Percentiles rank a stretch among this genome's conserved stretches.
Evolutionary conservation across 2,329 filamentous ascomycete species (phyloP).

Genomic region (Bretziella fagacearum): DNA sequence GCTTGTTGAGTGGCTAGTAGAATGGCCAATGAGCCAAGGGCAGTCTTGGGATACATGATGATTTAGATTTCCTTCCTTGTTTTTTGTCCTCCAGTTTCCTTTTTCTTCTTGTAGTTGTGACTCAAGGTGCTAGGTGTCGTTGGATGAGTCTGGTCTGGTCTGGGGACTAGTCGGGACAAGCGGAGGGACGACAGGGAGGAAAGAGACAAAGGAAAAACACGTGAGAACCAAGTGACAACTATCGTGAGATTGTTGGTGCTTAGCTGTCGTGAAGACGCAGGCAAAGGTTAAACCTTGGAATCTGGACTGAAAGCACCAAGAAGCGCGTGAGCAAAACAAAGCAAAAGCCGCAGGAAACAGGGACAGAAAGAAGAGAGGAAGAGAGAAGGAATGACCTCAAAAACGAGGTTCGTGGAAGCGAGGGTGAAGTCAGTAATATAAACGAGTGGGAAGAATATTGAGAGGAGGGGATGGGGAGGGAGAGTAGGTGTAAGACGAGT

Average conservation of each 20-base stretch:
- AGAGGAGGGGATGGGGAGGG: background rate
- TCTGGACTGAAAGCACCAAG: background rate
- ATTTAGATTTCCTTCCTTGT: background rate
- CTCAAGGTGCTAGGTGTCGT: too few species aligned
- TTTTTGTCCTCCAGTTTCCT: too few species aligned
- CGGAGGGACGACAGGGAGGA: background rate
- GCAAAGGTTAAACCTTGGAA: background rate
- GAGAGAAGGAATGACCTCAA: constrained; percentile 11
- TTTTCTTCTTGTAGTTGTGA: background rate
- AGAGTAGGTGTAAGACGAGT: background rate
- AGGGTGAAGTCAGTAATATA: constrained; percentile 1
- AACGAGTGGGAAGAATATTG: background rate
- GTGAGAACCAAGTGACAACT: too few species aligned
- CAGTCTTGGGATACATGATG: constrained; percentile 18
- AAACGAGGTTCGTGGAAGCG: constrained; percentile 12
- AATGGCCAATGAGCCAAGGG: constrained; percentile 19
- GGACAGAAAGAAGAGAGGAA: constrained; percentile 16
- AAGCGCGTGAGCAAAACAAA: background rate
- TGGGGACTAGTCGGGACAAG: too few species aligned
- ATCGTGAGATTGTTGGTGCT: background rate
- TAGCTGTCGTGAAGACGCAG: background rate
- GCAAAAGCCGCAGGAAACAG: background rate
- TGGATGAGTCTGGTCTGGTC: too few species aligned
- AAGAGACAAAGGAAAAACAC: background rate
- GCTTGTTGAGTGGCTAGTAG: constrained; percentile 14